Conservation (phyloP, 2,329 filamentous ascomycete species). For the Falciphora oryzae region DNA sequence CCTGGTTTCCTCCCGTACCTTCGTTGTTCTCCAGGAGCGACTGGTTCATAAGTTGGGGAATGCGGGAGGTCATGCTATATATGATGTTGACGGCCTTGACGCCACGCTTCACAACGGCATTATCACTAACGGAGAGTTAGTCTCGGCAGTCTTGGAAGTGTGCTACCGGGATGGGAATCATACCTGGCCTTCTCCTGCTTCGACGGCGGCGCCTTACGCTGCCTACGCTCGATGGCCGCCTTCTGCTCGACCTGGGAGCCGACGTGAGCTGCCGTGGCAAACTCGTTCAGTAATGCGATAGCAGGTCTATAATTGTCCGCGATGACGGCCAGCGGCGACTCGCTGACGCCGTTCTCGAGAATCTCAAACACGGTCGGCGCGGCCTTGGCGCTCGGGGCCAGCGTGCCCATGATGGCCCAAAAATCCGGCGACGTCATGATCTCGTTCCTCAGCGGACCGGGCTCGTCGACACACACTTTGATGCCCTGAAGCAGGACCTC, state of each 20-base stretch:
- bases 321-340: slow-evolving; percentile 75
- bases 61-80: slow-evolving; percentile 73
- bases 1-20: slow-evolving; percentile 41
- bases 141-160: slow-evolving; percentile 3
- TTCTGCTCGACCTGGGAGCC: slow-evolving; percentile 66
- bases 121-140: slow-evolving; percentile 44
- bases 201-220: slow-evolving; percentile 20
- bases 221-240: slow-evolving; percentile 29
- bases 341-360: slow-evolving; percentile 69
- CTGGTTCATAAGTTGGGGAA: slow-evolving; percentile 82
- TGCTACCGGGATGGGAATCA: slow-evolving; percentile 17
- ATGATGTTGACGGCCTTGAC: slow-evolving; percentile 77
- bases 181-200: slow-evolving; percentile 54
- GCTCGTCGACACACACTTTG: slow-evolving; percentile 70
- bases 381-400: slow-evolving; percentile 64
- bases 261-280: slow-evolving; percentile 75
- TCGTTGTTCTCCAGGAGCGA: slow-evolving; percentile 86
- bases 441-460: slow-evolving; percentile 76
- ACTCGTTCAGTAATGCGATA: slow-evolving; percentile 78
- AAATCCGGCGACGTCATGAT: slow-evolving; percentile 96
- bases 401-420: slow-evolving; percentile 79
- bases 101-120: slow-evolving; percentile 68
- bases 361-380: slow-evolving; percentile 79
- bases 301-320: slow-evolving; percentile 94
- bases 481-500: slow-evolving; percentile 73